Conservation (phyloP, 1,284 basidiomycete species). For the Apiotrichum veenhuisii region DNA sequence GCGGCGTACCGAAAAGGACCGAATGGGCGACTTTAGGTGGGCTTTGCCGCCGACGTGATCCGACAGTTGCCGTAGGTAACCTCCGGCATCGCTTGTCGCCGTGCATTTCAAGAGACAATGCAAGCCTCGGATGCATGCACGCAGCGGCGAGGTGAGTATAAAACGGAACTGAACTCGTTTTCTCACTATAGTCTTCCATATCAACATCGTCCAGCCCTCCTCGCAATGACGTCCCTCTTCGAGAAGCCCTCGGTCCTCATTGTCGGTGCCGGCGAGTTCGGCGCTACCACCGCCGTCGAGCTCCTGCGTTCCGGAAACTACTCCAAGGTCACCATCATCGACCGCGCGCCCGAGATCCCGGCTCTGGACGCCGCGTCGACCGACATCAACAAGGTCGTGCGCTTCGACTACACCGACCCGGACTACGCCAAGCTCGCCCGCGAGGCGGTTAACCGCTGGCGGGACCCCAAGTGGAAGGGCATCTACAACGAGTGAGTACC, state of each 20-base stretch:
- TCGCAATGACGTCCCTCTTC: constrained; percentile 1
- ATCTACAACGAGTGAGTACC: constrained; percentile 66
- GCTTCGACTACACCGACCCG: constrained; percentile 45
- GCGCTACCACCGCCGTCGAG: constrained; percentile 75
- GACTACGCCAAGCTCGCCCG: constrained; percentile 65
- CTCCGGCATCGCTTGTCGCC: no score
- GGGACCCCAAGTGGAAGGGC: constrained; percentile 61
- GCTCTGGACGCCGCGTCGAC: constrained; percentile 75
- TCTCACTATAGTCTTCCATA: no score
- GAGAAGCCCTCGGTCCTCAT: constrained; percentile 57
- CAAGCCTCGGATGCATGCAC: no score
- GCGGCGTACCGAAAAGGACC: no score
- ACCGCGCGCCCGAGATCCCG: constrained; percentile 62
- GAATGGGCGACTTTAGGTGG: no score
- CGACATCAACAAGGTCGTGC: constrained; percentile 74
- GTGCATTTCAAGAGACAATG: no score
- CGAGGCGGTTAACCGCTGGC: constrained; percentile 70
- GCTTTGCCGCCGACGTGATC: no score
- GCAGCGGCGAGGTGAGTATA: no score
- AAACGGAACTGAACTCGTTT: no score
- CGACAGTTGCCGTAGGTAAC: no score
- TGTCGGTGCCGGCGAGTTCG: constrained; percentile 81
- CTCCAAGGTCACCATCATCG: constrained; percentile 63
- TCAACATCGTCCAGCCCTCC: background rate
- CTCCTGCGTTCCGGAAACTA: constrained; percentile 65